Conservation (phyloP, 78 protist species). For the Cavenderia fasciculata region DNA sequence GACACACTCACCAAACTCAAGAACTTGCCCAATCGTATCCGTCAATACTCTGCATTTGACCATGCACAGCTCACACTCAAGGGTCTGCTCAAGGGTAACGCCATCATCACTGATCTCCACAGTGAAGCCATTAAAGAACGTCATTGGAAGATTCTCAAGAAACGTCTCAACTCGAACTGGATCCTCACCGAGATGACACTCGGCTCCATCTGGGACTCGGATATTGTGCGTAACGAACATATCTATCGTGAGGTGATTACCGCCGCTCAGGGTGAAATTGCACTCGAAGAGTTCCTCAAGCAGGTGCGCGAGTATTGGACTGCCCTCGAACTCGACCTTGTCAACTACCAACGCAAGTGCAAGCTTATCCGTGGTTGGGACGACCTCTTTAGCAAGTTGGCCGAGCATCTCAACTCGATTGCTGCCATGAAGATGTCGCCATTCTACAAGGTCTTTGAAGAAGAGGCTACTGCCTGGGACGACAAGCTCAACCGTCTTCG, state of each 20-base stretch:
- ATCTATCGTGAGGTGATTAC: slow-evolving; percentile 89
- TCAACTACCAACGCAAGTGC: slow-evolving; percentile 85
- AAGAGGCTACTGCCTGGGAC: slow-evolving; percentile 92
- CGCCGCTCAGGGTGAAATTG: slow-evolving; percentile 97
- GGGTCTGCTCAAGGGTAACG: slow-evolving; percentile 78
- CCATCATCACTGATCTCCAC: slow-evolving; percentile 86
- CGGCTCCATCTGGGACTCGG: slow-evolving; percentile 90
- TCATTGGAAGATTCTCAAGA: slow-evolving; percentile 91
- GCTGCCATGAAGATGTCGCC: slow-evolving; percentile 95
- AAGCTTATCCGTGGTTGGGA: slow-evolving; percentile 96
- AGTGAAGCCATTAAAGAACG: slow-evolving; percentile 90
- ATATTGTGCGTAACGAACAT: slow-evolving; percentile 80
- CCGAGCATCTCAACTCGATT: slow-evolving; percentile 80
- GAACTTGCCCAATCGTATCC: slow-evolving; percentile 85
- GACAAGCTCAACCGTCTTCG: slow-evolving; percentile 87
- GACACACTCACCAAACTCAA: slow-evolving; percentile 70
- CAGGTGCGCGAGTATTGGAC: slow-evolving; percentile 93
- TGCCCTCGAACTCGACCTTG: slow-evolving; percentile 87
- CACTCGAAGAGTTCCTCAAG: slow-evolving; percentile 94
- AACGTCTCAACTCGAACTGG: slow-evolving; percentile 79
- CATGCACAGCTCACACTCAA: slow-evolving; percentile 58
- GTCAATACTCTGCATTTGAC: slow-evolving; percentile 90
- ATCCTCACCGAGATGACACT: slow-evolving; percentile 85
- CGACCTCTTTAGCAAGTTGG: slow-evolving; percentile 90
- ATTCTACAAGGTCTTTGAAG: slow-evolving; percentile 94